phyloP scores from a whole-genome alignment of 108 stramenopile species.

The Pelagomonas calceolata region DNA sequence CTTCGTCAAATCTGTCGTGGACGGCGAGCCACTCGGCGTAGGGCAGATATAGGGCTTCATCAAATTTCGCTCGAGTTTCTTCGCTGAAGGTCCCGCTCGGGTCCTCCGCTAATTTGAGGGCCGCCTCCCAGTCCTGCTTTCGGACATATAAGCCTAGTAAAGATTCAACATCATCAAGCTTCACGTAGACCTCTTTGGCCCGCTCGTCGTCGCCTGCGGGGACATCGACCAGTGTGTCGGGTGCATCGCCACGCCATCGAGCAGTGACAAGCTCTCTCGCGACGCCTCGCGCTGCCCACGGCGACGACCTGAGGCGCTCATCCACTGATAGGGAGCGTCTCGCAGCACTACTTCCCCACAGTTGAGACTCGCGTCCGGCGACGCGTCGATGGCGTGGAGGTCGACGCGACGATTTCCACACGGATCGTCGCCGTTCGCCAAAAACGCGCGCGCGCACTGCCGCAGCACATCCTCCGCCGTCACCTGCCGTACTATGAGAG shows the following conservation, averaged over 20 bases:
- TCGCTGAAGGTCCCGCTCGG: too few relatives aligned
- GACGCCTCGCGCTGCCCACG: too few relatives aligned
- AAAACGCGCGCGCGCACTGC: constrained; percentile 28
- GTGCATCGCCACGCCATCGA: too few relatives aligned
- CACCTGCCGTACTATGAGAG: constrained; percentile 24
- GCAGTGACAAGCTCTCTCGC: too few relatives aligned
- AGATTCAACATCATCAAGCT: constrained; percentile 34
- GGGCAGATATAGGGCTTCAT: constrained; percentile 27
- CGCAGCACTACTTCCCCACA: too few relatives aligned
- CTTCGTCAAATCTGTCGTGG: constrained; percentile 47
- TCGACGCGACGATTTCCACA: too few relatives aligned
- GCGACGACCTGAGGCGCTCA: too few relatives aligned
- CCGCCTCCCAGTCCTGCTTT: constrained; percentile 41
- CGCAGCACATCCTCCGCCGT: constrained; percentile 24
- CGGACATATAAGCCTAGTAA: constrained; percentile 23
- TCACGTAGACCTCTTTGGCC: constrained; percentile 42
- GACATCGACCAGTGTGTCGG: too few relatives aligned
- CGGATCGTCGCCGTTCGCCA: too few relatives aligned
- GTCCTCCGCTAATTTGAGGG: constrained; percentile 31
- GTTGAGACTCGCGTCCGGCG: too few relatives aligned
- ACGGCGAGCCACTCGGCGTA: constrained; percentile 51
- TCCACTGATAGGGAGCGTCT: too few relatives aligned
- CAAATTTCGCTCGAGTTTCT: background rate
- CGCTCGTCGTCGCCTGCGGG: constrained; percentile 31
- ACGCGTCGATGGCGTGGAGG: too few relatives aligned